Base-by-base conservation (phyloP, 1,284 basidiomycete species). In the Cutaneotrichosporon cutaneum region DNA sequence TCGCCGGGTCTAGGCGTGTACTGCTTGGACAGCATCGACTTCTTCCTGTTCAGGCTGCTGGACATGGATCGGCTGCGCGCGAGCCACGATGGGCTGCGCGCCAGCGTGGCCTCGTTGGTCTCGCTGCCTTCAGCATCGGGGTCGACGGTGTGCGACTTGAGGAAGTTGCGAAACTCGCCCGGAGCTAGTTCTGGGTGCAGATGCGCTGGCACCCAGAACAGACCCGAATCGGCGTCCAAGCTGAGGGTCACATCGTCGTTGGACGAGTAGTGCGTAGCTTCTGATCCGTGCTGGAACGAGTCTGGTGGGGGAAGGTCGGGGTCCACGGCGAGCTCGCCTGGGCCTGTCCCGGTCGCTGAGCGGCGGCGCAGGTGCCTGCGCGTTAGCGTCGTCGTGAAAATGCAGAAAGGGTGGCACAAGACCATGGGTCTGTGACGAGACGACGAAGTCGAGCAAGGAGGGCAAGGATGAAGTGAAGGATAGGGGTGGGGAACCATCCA, bases 121-220 rank as follows among this genome's bases (percentile, higher is more conserved):
- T 72, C 71, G 9, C 66, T 68, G 13, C 70, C 74, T 60, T 71
- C 67, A 10, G 70, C 61, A 67, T 47, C 62, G 1, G 76, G 84
- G 80, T 74, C 86, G 81, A 61, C 67, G 3, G 94, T 87, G 81
- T 98, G 95, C 70, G 96, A 90, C 77, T 94, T 91, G 69, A 99
- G 86, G 74, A 98, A 97, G 30, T 88, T 88, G 62, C 92, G 88
- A 80, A 99, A 99, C 80, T 98, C 93, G 56, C 88, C 88, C 11
- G 96, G 96, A 1, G 94, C 95, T 74, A 99, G 90, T 82, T 99
- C 95, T 22, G 95, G 96, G 76, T 99, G 95, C 24, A 97, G 83
- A 60, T 90, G 87, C 16, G 95, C 95, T 44, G 95, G 95, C 18
- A 99, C 92, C 95, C 95, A 99, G 82, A 97, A 98, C 63, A 97